These are phyloP conservation scores for Ailanthus altissimus DNA, from an alignment of 345 rosid species.

Conservation along the genomic window DNA sequence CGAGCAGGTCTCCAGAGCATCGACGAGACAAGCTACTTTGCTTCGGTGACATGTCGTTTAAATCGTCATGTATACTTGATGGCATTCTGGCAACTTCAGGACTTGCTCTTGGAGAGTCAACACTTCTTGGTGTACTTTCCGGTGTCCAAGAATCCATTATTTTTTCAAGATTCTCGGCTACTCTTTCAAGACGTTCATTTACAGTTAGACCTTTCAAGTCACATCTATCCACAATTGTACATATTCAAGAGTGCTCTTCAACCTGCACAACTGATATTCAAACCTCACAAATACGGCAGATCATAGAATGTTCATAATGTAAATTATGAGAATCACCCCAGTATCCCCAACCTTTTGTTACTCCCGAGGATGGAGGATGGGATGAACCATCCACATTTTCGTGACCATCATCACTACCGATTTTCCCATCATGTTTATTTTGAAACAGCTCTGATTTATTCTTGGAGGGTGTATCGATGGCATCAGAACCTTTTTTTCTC, in stretches of 20 bases:
- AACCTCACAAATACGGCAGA: slow-evolving; percentile 97
- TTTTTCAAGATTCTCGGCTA: slow-evolving; percentile 84
- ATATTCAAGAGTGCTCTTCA: slow-evolving; percentile 93
- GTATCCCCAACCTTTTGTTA: slow-evolving; percentile 62
- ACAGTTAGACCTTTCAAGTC: slow-evolving; percentile 88
- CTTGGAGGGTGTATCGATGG: slow-evolving; percentile 50
- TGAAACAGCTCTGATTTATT: slow-evolving; percentile 40
- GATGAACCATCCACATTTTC: slow-evolving; percentile 53
- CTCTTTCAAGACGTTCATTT: slow-evolving; percentile 82
- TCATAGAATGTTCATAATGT: slow-evolving; percentile 84
- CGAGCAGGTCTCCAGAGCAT: slow-evolving; percentile 62
- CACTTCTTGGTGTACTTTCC: slow-evolving; percentile 56
- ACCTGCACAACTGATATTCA: slow-evolving; percentile 98
- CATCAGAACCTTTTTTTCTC: slow-evolving; percentile 55
- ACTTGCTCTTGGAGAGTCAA: slow-evolving; percentile 54
- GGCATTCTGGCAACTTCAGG: slow-evolving; percentile 41
- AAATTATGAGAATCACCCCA: slow-evolving; percentile 64
- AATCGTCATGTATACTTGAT: slow-evolving; percentile 42
- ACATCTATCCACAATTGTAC: slow-evolving; percentile 95
- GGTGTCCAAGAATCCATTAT: slow-evolving; percentile 86
- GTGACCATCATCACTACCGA: slow-evolving; percentile 41
- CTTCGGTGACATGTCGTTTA: slow-evolving; percentile 47
- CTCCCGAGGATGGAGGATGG: slow-evolving; percentile 48
- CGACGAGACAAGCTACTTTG: slow-evolving; percentile 36
- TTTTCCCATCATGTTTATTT: slow-evolving; percentile 43